Evolutionary conservation across 2,329 filamentous ascomycete species (phyloP).

Genomic region (Stemphylium beticola): DNA sequence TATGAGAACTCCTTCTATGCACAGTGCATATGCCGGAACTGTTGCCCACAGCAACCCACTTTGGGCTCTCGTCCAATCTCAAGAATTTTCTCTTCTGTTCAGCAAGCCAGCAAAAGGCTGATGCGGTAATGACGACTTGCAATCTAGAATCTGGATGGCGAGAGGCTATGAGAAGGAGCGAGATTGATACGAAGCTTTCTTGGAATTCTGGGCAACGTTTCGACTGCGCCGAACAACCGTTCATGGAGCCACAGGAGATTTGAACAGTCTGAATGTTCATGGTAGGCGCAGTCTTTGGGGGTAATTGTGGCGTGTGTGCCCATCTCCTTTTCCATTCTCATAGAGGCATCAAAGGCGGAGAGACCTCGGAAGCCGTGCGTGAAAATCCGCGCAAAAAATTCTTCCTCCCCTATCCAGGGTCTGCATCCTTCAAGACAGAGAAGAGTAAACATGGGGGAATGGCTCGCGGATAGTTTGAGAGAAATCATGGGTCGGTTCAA

Average conservation of each 20-base stretch:
- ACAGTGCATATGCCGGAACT: not conserved
- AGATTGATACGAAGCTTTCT: constrained; percentile 1
- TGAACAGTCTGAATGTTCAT: too few relatives aligned
- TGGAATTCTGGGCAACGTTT: constrained; percentile 7
- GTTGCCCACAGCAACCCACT: not conserved
- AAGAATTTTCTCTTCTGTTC: not conserved
- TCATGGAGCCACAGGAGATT: constrained; percentile 7
- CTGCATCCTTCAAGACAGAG: too few relatives aligned
- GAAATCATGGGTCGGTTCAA: not conserved
- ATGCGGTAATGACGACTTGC: not conserved
- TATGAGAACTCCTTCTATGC: not conserved
- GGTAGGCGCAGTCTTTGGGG: too few relatives aligned
- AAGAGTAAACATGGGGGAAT: not conserved
- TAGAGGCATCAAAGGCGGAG: not conserved
- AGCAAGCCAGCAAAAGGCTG: not conserved
- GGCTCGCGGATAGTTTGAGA: not conserved
- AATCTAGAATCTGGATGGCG: too few relatives aligned
- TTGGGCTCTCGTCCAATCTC: not conserved
- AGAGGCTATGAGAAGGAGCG: not conserved
- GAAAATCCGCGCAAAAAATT: not conserved
- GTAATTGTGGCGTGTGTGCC: not conserved
- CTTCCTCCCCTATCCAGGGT: not conserved
- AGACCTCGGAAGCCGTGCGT: not conserved
- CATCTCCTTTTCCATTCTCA: too few relatives aligned
- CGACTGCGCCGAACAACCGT: constrained; percentile 21